A percentile compares a stretch with the other conserved stretches of the same genome.
These are phyloP conservation scores for Malus fusca DNA, from an alignment of 306 rosid genomes.

Conservation along the genomic window DNA sequence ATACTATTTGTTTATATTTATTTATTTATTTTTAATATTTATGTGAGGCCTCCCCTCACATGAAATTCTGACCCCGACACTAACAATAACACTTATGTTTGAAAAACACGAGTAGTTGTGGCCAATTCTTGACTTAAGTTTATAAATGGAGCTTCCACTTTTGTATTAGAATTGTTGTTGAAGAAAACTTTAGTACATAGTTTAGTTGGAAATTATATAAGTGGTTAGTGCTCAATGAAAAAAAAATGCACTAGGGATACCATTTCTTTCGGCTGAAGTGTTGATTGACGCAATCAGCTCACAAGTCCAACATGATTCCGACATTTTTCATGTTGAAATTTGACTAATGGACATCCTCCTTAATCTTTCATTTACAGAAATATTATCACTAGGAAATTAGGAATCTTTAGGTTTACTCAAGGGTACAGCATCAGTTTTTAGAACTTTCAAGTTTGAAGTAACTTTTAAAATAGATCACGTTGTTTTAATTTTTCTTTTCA, in stretches of 20 bases:
- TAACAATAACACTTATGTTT: not conserved
- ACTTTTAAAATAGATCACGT: too few species aligned
- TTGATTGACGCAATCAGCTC: slow-evolving; percentile 34
- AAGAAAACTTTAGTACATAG: slow-evolving; percentile 8
- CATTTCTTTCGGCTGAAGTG: slow-evolving; percentile 70
- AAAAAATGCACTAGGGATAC: slow-evolving; percentile 17
- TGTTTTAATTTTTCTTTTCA: too few species aligned
- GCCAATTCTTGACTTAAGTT: not conserved
- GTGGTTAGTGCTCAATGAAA: not conserved
- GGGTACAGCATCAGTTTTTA: not conserved
- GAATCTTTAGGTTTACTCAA: slow-evolving; percentile 15
- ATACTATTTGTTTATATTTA: too few species aligned
- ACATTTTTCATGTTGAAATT: slow-evolving; percentile 26
- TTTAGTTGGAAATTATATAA: not conserved
- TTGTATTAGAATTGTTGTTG: slow-evolving; percentile 26
- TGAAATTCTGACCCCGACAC: too few species aligned
- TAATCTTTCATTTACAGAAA: not conserved
- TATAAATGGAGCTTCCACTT: not conserved
- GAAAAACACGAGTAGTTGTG: not conserved
- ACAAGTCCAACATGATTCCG: slow-evolving; percentile 22
- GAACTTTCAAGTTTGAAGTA: too few species aligned
- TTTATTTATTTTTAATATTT: too few species aligned
- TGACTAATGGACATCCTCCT: slow-evolving; percentile 3
- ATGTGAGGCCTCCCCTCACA: too few species aligned
- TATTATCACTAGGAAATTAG: not conserved